Conservation (phyloP, 176 grass and related monocot genomes). For the Aegilops tauschii region DNA sequence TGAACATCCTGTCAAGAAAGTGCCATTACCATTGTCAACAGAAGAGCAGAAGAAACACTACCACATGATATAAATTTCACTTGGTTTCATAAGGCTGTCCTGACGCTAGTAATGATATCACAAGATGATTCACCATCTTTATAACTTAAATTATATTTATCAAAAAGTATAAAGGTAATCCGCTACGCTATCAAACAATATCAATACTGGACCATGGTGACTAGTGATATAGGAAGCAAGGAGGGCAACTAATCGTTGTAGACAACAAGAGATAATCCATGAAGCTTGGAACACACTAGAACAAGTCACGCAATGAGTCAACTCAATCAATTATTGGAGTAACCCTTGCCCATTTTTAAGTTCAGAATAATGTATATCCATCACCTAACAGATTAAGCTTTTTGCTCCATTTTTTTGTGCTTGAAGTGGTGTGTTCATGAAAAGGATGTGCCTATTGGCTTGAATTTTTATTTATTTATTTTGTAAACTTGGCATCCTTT, state of each 20-base stretch:
- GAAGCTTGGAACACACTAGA: background rate
- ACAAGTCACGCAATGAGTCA: background rate
- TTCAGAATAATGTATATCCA: conserved; percentile 5
- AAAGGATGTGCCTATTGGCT: conserved; percentile 3
- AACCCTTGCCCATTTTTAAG: background rate
- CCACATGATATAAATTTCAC: background rate
- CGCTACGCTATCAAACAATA: background rate
- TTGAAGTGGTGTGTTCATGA: background rate
- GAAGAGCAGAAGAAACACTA: conserved; percentile 25
- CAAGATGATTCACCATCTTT: background rate
- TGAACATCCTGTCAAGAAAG: conserved; percentile 72
- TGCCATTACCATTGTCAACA: background rate
- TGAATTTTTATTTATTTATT: background rate
- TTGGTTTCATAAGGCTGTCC: conserved; percentile 3
- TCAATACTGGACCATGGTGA: background rate
- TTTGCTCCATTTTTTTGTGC: conserved; percentile 6
- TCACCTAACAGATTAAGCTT: conserved; percentile 13
- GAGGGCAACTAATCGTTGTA: background rate
- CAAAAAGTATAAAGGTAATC: conserved; percentile 1
- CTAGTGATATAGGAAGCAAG: background rate
- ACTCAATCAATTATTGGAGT: background rate
- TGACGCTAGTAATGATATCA: conserved; percentile 22
- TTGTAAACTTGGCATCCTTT: background rate
- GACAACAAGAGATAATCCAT: conserved; percentile 12
- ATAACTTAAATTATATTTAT: conserved; percentile 13